phyloP scores from a whole-genome alignment of 306 rosid species.

The Ormosia emarginata region DNA sequence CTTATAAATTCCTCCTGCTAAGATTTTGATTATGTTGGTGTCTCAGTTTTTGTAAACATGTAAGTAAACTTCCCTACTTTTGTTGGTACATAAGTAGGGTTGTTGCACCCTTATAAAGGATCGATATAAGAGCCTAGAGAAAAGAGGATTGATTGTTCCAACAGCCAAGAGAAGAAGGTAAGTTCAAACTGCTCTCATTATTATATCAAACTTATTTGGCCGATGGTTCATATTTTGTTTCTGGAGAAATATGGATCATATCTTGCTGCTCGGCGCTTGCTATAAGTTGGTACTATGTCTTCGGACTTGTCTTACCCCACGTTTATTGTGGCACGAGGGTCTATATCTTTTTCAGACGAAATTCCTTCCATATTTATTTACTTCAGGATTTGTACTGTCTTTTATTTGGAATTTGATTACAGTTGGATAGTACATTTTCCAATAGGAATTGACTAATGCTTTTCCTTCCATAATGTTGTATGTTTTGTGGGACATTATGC shows the following conservation, averaged over 20 bases:
- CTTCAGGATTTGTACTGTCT: not conserved
- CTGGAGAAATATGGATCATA: not conserved
- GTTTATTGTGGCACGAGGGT: too few species aligned
- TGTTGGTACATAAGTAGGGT: slow-evolving; percentile 44
- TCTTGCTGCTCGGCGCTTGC: not conserved
- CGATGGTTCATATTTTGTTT: not conserved
- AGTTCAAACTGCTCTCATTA: slow-evolving; percentile 2
- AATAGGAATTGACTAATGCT: not conserved
- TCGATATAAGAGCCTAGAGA: slow-evolving; percentile 78
- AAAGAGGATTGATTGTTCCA: slow-evolving; percentile 86
- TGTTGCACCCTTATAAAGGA: slow-evolving; percentile 83
- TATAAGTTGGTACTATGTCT: not conserved
- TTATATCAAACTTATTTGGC: not conserved
- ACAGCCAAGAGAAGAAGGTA: slow-evolving; percentile 53
- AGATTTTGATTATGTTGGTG: not conserved
- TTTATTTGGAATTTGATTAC: not conserved
- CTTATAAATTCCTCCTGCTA: not conserved
- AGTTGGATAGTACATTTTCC: not conserved
- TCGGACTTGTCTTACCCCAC: not conserved
- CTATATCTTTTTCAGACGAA: not conserved
- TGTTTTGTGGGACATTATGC: not conserved
- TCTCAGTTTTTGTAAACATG: not conserved
- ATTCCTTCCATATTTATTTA: not conserved
- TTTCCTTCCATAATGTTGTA: not conserved
- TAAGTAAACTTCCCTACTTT: slow-evolving; percentile 8